Percentiles rank a stretch among this genome's conserved stretches.
Conservation (phyloP, 179 eudicot species). For the Drosera spatulata region DNA sequence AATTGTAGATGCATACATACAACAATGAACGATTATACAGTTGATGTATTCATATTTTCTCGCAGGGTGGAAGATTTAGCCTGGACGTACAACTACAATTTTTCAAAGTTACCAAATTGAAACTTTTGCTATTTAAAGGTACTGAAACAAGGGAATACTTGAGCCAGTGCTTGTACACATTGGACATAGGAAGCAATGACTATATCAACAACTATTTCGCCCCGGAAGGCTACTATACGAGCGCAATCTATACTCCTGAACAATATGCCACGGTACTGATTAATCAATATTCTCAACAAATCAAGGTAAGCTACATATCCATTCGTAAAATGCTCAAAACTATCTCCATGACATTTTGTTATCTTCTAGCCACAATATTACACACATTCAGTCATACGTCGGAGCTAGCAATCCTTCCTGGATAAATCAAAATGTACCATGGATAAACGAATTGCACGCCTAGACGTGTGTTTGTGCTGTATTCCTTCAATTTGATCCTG, state of each 20-base stretch:
- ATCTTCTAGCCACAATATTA: not conserved
- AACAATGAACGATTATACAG: not conserved
- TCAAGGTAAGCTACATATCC: conserved; percentile 11
- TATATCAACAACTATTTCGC: conserved; percentile 40
- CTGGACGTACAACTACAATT: conserved; percentile 23
- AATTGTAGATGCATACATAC: not conserved
- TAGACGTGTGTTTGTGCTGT: not conserved
- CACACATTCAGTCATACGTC: too few species aligned
- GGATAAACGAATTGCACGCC: too few species aligned
- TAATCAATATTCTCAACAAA: conserved; percentile 16
- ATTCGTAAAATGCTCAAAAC: not conserved
- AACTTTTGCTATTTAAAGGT: not conserved
- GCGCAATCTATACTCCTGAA: conserved; percentile 15
- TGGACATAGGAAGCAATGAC: conserved; percentile 42
- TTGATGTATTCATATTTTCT: too few species aligned
- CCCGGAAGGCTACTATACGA: conserved; percentile 15
- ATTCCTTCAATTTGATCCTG: not conserved
- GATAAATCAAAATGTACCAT: too few species aligned
- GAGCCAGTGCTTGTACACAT: conserved; percentile 25
- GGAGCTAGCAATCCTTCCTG: too few species aligned
- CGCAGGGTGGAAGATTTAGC: too few species aligned
- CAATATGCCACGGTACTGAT: conserved; percentile 25
- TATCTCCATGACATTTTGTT: not conserved
- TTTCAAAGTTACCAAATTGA: conserved; percentile 13
- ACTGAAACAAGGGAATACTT: conserved; percentile 10